phyloP scores from a whole-genome alignment of 495 filamentous ascomycete species.

The Rostrohypoxylon terebratum region DNA sequence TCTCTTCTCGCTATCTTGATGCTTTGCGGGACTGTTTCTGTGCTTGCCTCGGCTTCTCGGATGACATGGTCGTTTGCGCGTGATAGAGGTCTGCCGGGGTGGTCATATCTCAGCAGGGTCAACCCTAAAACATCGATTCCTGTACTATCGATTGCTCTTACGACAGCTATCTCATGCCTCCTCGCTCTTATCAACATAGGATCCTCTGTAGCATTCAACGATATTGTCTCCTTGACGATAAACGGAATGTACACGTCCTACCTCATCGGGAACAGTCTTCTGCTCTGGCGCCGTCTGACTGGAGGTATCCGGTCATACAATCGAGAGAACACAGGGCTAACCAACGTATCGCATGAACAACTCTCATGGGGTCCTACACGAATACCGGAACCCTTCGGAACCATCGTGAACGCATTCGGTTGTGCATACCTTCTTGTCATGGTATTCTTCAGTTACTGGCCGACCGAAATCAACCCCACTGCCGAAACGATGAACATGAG shows the following conservation, averaged over 20 bases:
- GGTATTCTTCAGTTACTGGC: slow-evolving; percentile 63
- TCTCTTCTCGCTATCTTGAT: slow-evolving; percentile 58
- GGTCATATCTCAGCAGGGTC: slow-evolving; percentile 57
- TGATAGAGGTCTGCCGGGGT: slow-evolving; percentile 66
- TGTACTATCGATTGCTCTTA: slow-evolving; percentile 62
- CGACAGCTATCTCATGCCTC: slow-evolving; percentile 54
- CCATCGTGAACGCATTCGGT: slow-evolving; percentile 36
- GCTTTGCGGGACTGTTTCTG: slow-evolving; percentile 55
- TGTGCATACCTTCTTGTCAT: slow-evolving; percentile 33
- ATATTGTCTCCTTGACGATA: slow-evolving; percentile 59
- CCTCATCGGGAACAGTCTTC: neutral
- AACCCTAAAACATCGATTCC: slow-evolving; percentile 55
- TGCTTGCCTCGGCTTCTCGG: slow-evolving; percentile 62
- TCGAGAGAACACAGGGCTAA: neutral
- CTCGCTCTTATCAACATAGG: slow-evolving; percentile 67
- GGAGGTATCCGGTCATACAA: neutral
- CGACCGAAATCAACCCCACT: slow-evolving; percentile 50
- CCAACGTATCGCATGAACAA: neutral
- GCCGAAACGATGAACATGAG: slow-evolving; percentile 59
- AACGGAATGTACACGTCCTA: slow-evolving; percentile 59
- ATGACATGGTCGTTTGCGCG: slow-evolving; percentile 67
- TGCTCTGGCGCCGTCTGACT: neutral
- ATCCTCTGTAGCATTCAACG: slow-evolving; percentile 59
- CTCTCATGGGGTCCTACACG: neutral
- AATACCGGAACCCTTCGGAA: slow-evolving; percentile 39